Conservation (phyloP, 2,329 filamentous ascomycete species). For the Nectriaceae sp. region DNA sequence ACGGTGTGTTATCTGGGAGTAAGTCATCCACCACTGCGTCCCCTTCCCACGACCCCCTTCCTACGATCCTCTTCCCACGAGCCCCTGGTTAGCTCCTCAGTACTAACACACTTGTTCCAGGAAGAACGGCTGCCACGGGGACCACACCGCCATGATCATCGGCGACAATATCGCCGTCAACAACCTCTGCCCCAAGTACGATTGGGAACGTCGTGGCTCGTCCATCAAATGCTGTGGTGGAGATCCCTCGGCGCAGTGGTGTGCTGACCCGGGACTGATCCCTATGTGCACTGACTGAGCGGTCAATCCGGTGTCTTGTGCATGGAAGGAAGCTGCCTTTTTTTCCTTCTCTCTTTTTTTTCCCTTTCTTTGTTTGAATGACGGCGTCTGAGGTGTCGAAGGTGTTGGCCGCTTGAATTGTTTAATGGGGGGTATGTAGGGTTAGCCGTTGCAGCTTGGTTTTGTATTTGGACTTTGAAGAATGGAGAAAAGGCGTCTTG, state of each 20-base stretch:
- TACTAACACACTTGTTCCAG: conserved; percentile 5
- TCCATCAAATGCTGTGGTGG: conserved; percentile 18
- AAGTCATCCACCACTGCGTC: not conserved
- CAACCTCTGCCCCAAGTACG: conserved; percentile 10
- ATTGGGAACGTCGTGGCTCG: conserved; percentile 5
- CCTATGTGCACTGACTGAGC: conserved; percentile 10
- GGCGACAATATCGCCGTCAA: conserved; percentile 6
- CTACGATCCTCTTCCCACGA: not conserved
- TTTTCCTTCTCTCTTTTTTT: too few species aligned
- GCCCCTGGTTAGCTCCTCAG: not conserved
- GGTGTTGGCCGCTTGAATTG: too few species aligned
- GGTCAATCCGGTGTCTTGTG: too few species aligned
- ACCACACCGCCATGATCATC: conserved; percentile 14
- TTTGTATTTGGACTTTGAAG: too few species aligned
- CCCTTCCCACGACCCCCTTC: not conserved
- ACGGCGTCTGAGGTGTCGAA: too few species aligned
- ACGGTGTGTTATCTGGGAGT: conserved; percentile 20
- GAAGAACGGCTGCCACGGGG: conserved; percentile 12
- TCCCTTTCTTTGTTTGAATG: too few species aligned
- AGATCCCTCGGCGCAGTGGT: conserved; percentile 10
- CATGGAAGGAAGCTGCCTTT: too few species aligned
- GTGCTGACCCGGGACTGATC: conserved; percentile 6
- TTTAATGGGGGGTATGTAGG: too few species aligned
- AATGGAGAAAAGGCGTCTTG: too few species aligned
- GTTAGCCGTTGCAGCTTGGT: too few species aligned